phyloP scores from a whole-genome alignment of 163 green algal species.

The Prototheca cutis region DNA sequence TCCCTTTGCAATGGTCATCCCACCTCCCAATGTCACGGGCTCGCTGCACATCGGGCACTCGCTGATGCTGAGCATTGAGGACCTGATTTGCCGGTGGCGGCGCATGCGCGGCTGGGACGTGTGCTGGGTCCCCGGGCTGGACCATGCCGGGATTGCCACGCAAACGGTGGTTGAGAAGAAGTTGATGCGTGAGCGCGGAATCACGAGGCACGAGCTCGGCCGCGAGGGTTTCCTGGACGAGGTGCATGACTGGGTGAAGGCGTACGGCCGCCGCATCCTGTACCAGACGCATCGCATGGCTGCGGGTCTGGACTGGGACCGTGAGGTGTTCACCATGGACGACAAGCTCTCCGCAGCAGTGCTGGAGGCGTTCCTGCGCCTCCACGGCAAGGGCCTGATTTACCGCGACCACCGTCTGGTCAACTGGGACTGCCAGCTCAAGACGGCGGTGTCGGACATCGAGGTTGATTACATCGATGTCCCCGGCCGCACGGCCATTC shows the following conservation, averaged over 20 bases:
- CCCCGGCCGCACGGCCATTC: constrained; percentile 54
- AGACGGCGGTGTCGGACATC: constrained; percentile 93
- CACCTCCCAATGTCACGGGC: constrained; percentile 96
- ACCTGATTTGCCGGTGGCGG: constrained; percentile 58
- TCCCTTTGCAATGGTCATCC: constrained; percentile 90
- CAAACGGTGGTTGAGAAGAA: constrained; percentile 96
- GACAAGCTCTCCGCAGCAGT: constrained; percentile 73
- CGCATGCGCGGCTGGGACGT: constrained; percentile 90
- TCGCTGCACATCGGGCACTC: constrained; percentile 95
- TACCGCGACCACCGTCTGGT: constrained; percentile 97
- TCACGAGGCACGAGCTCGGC: constrained; percentile 88
- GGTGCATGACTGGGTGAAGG: constrained; percentile 82
- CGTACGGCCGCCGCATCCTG: constrained; percentile 80
- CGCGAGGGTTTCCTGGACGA: constrained; percentile 83
- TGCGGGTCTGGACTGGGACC: constrained; percentile 79
- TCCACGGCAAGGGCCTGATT: constrained; percentile 78
- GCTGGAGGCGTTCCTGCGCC: constrained; percentile 87
- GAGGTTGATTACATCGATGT: constrained; percentile 97
- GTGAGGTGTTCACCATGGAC: constrained; percentile 91
- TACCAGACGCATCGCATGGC: constrained; percentile 82
- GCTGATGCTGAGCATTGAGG: constrained; percentile 51
- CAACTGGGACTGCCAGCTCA: constrained; percentile 91
- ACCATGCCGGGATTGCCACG: constrained; percentile 97
- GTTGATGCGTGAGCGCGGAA: constrained; percentile 59
- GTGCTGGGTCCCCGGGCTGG: constrained; percentile 91